Conservation (phyloP, 2,329 filamentous ascomycete genomes). For the Seiridium cupressi region DNA sequence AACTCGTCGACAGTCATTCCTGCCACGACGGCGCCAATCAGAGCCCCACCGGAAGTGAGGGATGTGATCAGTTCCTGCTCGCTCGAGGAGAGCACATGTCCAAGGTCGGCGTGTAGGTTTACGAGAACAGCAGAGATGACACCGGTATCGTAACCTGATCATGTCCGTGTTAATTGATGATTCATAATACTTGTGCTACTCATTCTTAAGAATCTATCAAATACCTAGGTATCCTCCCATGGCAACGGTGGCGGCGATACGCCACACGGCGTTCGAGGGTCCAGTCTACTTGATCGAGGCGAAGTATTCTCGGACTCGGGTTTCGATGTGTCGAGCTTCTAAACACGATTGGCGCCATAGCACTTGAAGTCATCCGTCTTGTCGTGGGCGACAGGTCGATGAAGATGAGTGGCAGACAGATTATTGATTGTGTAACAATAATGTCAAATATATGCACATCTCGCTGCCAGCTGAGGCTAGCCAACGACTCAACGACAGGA, state of each 20-base stretch:
- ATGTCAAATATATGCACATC: no score
- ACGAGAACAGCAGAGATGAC: slow-evolving; percentile 34
- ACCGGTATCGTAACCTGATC: neutral
- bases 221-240: neutral
- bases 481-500: no score
- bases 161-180: neutral
- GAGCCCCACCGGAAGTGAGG: slow-evolving; percentile 34
- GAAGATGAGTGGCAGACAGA: no score
- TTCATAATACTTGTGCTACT: neutral
- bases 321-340: neutral
- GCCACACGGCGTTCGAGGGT: neutral
- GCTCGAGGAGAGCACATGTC: slow-evolving; percentile 34
- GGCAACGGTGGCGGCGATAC: neutral
- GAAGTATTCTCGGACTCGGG: neutral
- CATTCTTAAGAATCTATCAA: neutral
- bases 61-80: slow-evolving; percentile 31
- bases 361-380: neutral
- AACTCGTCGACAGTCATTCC: slow-evolving; percentile 34
- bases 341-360: neutral
- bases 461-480: no score
- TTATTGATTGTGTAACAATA: no score
- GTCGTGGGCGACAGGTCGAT: no score
- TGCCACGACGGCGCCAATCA: slow-evolving; percentile 39
- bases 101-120: slow-evolving; percentile 35
- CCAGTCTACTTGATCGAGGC: neutral